Evolutionary conservation across 2,329 filamentous ascomycete species (phyloP), one percentile per base, ranked within the genome.

Genomic region (Clonostachys solani): DNA sequence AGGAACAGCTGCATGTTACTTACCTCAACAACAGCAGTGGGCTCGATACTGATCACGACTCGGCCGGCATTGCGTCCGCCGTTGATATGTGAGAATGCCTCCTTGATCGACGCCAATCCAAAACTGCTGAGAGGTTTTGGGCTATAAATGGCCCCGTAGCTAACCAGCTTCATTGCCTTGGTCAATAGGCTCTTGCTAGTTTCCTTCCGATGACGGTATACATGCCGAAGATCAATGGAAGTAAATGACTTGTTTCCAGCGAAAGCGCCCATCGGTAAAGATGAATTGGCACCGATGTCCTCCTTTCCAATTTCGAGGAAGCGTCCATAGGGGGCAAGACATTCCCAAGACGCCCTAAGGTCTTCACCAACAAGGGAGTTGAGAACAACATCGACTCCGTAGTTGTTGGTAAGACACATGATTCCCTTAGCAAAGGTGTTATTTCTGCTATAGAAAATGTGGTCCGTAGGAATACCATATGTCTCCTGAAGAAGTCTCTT

Each of bases 261-360:
- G n/a, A n/a, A n/a, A n/a, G n/a, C n/a, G n/a, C n/a, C n/a, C n/a
- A n/a, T n/a, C n/a, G n/a, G n/a, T n/a, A n/a, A n/a, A n/a, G n/a
- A n/a, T n/a, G n/a, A n/a, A n/a, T n/a, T n/a, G n/a, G n/a, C n/a
- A n/a, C n/a, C n/a, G n/a, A n/a, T n/a, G n/a, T n/a, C n/a, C n/a
- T n/a, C n/a, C n/a, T n/a, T n/a, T n/a, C 42, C 34, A 16, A 45
- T 38, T 12, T 40, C 34, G 34, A 45, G 34, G 18, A 45, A 45
- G 13, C 43, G 43, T 6, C 43, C 43, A 18, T 36, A n/a, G 17
- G 43, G 43, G 12, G 43, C 33, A 36, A 45, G 43, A 6, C 37
- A 23, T 13, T 40, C 35, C 16, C 7, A 45, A 6, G 8, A 40
- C 35, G 8, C 23, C 34, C 16, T 45, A 33, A 23, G 40, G n/a